Evolutionary conservation across 2,329 filamentous ascomycete genomes (phyloP), one percentile per base, ranked within the genome.

Genomic region (Bipolaris gigantea): DNA sequence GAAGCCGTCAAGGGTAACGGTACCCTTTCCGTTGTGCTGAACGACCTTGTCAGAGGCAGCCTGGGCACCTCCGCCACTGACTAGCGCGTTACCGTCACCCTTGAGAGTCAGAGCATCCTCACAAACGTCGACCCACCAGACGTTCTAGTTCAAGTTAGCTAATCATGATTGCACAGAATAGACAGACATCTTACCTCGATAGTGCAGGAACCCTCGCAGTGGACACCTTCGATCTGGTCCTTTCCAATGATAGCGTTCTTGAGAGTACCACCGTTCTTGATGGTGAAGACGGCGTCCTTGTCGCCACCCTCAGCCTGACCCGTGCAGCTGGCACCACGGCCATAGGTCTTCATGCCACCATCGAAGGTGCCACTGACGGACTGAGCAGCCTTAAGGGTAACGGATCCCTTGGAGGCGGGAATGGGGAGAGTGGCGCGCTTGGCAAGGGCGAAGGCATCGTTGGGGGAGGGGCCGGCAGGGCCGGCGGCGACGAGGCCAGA

Each of bases 201-300:
- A 25, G 76, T 79, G 70, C 80, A 81, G 5, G 47, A 53, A 76
- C 80, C 67, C 81, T 56, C 43, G 48, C 61, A 63, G 57, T 63
- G 61, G 19, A 63, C 48, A 36, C 61, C 61, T 53, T 63, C 81
- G 23, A 77, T 75, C 64, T 82, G 77, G 57, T 77, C 75, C 45
- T 75, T 73, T 19, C 81, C 81, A 53, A 84, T 83, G 70, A 84
- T 83, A 69, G 77, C 81, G 65, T 83, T 83, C 64, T 76, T 78
- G 38, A 84, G 72, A 19, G 78, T 80, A 27, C 76, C 81, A 27
- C 81, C 81, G 46, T 77, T 72, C 65, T 78, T 73, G 48, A 84
- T 72, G 56, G 80, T 73, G 76, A 83, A 83, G 66, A 83, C 80
- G 41, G 81, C 78, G 47, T 81, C 79, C 0, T 69, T 56, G 52